Evolutionary conservation across 2,329 filamentous ascomycete species (phyloP).

Genomic region (Pseudonectria buxi): DNA sequence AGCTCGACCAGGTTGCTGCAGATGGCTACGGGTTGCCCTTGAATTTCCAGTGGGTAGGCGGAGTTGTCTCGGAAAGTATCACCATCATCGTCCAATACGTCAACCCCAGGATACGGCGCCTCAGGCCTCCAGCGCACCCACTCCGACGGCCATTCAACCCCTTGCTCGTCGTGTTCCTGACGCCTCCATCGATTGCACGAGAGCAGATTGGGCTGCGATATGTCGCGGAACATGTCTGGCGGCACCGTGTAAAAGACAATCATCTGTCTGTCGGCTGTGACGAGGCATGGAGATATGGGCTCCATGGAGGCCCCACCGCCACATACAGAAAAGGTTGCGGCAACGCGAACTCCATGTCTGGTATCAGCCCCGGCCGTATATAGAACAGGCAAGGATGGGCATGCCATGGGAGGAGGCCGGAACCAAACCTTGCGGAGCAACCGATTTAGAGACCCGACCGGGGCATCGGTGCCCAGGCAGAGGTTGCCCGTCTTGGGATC

Average conservation of each 20-base stretch:
- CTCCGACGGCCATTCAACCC: slow-evolving; percentile 4
- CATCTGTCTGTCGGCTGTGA: slow-evolving; percentile 25
- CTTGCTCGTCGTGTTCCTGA: slow-evolving; percentile 3
- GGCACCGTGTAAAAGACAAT: slow-evolving; percentile 58
- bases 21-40: slow-evolving; percentile 24
- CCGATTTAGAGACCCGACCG: slow-evolving; percentile 42
- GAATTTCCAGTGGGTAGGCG: slow-evolving; percentile 25
- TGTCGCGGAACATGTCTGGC: slow-evolving; percentile 43
- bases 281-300: slow-evolving; percentile 3
- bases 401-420: slow-evolving; percentile 23
- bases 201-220: slow-evolving; percentile 8
- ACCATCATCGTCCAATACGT: slow-evolving; percentile 8
- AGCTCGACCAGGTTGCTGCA: slow-evolving; percentile 27
- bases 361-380: slow-evolving; percentile 54
- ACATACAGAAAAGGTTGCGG: slow-evolving; percentile 43
- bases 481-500: slow-evolving; percentile 51
- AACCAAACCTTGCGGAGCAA: slow-evolving; percentile 54
- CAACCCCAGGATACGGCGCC: slow-evolving; percentile 13
- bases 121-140: slow-evolving; percentile 15
- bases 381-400: slow-evolving; percentile 34
- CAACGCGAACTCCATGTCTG: slow-evolving; percentile 50
- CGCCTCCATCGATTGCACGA: background rate
- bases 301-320: slow-evolving; percentile 8
- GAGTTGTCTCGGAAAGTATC: slow-evolving; percentile 9
- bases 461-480: slow-evolving; percentile 55